Percentiles rank a stretch among this genome's conserved stretches.
Conservation (phyloP, 495 filamentous ascomycete species). For the Aspergillus avenaceus region DNA sequence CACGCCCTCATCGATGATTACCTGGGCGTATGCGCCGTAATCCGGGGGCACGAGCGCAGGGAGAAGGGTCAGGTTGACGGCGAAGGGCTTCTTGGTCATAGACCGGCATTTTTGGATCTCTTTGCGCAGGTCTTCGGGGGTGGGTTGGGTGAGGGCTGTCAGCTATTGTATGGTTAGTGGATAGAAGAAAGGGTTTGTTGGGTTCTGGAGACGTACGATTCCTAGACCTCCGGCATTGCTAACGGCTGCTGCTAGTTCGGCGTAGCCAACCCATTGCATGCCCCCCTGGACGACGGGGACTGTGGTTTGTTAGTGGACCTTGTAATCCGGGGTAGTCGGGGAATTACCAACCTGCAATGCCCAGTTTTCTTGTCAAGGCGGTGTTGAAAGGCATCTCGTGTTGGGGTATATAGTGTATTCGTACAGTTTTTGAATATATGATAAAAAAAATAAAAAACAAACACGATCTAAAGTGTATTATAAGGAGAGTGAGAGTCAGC, state of each 20-base stretch:
- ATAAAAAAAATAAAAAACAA: neutral
- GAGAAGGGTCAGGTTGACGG: conserved; percentile 93
- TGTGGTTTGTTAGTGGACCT: conserved; percentile 23
- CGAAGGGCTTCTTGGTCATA: conserved; percentile 88
- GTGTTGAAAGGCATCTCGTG: conserved; percentile 88
- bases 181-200: neutral
- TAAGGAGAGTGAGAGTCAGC: neutral
- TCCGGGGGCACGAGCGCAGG: conserved; percentile 85
- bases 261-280: conserved; percentile 90
- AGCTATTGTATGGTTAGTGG: conserved; percentile 36
- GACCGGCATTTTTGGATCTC: conserved; percentile 84
- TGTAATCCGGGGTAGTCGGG: neutral
- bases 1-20: conserved; percentile 90
- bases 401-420: neutral
- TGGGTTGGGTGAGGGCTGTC: conserved; percentile 92
- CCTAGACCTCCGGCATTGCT: conserved; percentile 94
- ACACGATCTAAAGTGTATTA: neutral
- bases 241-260: conserved; percentile 89
- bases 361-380: conserved; percentile 80
- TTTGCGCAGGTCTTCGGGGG: conserved; percentile 85
- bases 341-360: conserved; percentile 63
- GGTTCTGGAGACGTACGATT: conserved; percentile 54
- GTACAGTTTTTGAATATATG: neutral
- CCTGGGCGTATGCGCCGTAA: conserved; percentile 88
- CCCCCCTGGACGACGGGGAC: conserved; percentile 98